Conservation (phyloP, 805 yeast genomes). For the Jamesozyma hellenica region DNA sequence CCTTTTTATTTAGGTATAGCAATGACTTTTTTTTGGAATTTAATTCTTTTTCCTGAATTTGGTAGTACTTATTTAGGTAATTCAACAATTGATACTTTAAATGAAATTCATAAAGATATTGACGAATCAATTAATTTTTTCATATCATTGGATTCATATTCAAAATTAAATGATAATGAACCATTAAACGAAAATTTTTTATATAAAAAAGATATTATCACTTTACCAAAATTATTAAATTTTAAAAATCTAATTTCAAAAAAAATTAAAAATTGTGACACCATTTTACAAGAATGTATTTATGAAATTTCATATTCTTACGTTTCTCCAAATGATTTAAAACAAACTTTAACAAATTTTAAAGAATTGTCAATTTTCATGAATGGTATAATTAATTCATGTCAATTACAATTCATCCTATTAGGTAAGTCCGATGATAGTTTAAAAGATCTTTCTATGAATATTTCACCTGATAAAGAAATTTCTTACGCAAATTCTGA, state of each 20-base stretch:
- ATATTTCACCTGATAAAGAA: constrained; percentile 24
- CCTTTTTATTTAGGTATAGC: constrained; percentile 42
- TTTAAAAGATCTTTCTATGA: constrained; percentile 10
- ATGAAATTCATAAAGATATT: constrained; percentile 33
- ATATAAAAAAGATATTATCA: constrained; percentile 16
- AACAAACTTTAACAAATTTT: constrained; percentile 28
- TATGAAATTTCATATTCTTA: constrained; percentile 42
- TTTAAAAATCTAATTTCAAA: constrained; percentile 28
- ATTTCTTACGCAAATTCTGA: constrained; percentile 30
- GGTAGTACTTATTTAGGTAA: constrained; percentile 42
- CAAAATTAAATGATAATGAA: background rate
- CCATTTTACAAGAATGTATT: constrained; percentile 37
- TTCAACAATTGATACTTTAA: constrained; percentile 32
- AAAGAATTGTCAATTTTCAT: constrained; percentile 28
- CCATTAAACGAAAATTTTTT: constrained; percentile 3
- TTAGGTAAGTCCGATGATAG: constrained; percentile 17
- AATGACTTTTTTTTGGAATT: constrained; percentile 34
- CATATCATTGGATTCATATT: constrained; percentile 16
- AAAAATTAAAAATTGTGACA: constrained; percentile 29
- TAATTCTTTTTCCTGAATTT: constrained; percentile 41
- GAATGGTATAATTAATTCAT: constrained; percentile 38
- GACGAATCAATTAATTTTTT: constrained; percentile 34
- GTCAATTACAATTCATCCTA: constrained; percentile 36
- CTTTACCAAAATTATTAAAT: constrained; percentile 29
- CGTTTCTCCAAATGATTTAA: constrained; percentile 35